These are phyloP conservation scores for Alternaria sp. DNA, from an alignment of 2,329 filamentous ascomycete species.

Conservation along the genomic window DNA sequence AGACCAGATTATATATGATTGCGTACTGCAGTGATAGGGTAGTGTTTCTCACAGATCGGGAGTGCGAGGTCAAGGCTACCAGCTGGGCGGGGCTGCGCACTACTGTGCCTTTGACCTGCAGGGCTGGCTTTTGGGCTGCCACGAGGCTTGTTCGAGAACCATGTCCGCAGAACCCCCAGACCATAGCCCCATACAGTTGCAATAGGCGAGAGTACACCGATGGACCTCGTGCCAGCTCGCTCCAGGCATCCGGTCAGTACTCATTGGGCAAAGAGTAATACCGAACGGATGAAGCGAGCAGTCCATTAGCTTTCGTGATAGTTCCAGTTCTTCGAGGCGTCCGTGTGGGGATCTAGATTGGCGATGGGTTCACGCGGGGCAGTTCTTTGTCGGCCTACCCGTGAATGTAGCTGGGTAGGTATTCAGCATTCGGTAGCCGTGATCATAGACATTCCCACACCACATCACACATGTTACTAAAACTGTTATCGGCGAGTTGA, in stretches of 20 bases:
- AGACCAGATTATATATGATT: background rate
- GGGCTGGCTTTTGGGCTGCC: background rate
- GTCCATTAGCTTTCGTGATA: background rate
- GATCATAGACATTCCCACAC: background rate
- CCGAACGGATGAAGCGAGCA: background rate
- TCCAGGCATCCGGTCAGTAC: background rate
- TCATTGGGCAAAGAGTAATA: background rate
- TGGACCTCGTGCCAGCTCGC: background rate
- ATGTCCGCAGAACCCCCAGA: background rate
- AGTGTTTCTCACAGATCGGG: background rate
- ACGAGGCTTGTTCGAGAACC: background rate
- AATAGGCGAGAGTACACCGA: background rate
- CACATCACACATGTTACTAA: background rate
- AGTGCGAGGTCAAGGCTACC: background rate
- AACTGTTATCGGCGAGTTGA: too few relatives aligned
- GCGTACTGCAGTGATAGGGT: background rate
- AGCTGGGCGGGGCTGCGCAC: background rate
- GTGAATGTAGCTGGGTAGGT: background rate
- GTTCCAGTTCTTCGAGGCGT: background rate
- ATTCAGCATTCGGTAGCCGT: background rate
- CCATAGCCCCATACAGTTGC: background rate
- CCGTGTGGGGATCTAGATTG: background rate
- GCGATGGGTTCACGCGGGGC: background rate
- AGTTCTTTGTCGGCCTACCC: background rate
- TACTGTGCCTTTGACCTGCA: background rate